Conservation (phyloP, 192 early-diverging fungal genomes). For the Gaertneriomyces sp. region DNA sequence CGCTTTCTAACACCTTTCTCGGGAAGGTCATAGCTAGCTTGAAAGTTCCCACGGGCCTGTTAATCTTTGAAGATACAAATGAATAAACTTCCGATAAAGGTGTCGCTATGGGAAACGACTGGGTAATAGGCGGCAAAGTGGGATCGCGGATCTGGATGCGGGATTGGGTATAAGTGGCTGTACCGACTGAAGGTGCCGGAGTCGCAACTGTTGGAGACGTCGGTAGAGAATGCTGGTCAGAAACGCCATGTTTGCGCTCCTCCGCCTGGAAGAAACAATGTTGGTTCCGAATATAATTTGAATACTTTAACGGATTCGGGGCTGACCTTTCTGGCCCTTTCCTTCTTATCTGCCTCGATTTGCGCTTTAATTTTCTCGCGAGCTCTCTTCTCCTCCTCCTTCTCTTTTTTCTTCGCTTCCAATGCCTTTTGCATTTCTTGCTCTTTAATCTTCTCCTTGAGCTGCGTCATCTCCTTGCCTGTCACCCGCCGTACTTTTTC, state of each 20-base stretch:
- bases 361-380: constrained; percentile 71
- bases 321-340: constrained; percentile 61
- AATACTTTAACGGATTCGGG: neutral
- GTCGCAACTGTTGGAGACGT: constrained; percentile 4
- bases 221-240: constrained; percentile 1
- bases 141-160: constrained; percentile 55
- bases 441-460: constrained; percentile 66
- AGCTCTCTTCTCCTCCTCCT: constrained; percentile 72
- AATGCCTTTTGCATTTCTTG: constrained; percentile 71
- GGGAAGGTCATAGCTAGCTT: constrained; percentile 72
- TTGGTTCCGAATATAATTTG: neutral
- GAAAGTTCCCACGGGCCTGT: constrained; percentile 38
- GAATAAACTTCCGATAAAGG: constrained; percentile 59
- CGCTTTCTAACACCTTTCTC: constrained; percentile 61
- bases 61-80: constrained; percentile 47
- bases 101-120: constrained; percentile 60
- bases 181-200: neutral
- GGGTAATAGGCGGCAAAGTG: constrained; percentile 52
- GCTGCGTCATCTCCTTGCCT: constrained; percentile 66
- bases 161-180: neutral
- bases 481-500: constrained; percentile 69
- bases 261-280: constrained; percentile 24
- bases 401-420: constrained; percentile 68
- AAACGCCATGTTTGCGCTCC: constrained; percentile 23
- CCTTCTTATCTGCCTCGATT: constrained; percentile 76